These are phyloP conservation scores for Eimeria sp. DNA, from an alignment of 169 alveolate species.

Conservation along the genomic window DNA sequence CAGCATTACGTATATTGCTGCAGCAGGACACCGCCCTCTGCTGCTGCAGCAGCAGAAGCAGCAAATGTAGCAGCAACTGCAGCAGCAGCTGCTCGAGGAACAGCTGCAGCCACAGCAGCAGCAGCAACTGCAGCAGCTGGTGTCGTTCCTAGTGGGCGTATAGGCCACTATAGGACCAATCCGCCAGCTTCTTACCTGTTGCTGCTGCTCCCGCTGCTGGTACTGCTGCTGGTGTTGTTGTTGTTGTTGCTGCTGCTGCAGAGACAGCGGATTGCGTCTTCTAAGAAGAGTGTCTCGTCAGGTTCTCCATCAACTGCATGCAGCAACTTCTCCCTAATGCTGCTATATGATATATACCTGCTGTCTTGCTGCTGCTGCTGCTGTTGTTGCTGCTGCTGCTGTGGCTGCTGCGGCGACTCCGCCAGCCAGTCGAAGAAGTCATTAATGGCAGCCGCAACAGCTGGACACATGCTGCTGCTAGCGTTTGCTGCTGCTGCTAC, in stretches of 20 bases:
- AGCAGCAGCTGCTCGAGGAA: no score
- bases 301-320: no score
- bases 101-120: neutral
- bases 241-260: neutral
- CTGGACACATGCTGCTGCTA: neutral
- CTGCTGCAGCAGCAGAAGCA: no score
- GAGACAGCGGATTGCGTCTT: no score
- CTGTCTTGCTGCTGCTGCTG: constrained; percentile 14
- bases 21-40: no score
- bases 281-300: no score
- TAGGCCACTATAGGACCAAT: neutral
- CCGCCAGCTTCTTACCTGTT: neutral
- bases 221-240: no score
- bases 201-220: neutral
- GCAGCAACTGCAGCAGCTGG: neutral
- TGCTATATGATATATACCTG: constrained; percentile 6
- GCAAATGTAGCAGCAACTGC: no score
- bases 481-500: no score
- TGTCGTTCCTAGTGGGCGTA: no score
- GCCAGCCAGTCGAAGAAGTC: constrained; percentile 42
- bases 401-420: constrained; percentile 9
- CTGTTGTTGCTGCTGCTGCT: constrained; percentile 8
- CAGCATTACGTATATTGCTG: no score
- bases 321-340: constrained; percentile 36
- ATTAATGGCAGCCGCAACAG: constrained; percentile 3